phyloP scores from a whole-genome alignment of 164 flowering plant species.

The Umbellularia californica region DNA sequence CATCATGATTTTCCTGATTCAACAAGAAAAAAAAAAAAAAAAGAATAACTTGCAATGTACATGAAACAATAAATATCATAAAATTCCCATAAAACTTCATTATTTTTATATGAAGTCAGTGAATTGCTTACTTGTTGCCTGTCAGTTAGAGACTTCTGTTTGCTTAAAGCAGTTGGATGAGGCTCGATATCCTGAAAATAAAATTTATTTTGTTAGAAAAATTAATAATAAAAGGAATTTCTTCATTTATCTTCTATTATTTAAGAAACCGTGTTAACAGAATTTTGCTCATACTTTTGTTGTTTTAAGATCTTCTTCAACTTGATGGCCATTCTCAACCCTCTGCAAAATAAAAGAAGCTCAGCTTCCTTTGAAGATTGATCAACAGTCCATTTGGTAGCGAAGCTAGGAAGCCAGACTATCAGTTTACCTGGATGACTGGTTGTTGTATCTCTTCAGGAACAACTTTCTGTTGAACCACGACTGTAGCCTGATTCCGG shows the following conservation, averaged over 20 bases:
- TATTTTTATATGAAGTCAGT: neutral
- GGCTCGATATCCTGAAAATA: slow-evolving; percentile 40
- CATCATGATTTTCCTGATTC: slow-evolving; percentile 67
- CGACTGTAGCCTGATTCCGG: slow-evolving; percentile 30
- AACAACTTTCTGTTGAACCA: slow-evolving; percentile 30
- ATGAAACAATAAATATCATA: neutral
- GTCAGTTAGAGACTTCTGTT: slow-evolving; percentile 70
- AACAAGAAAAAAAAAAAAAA: neutral
- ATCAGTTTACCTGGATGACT: slow-evolving; percentile 34
- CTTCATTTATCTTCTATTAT: neutral
- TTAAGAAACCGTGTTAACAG: neutral
- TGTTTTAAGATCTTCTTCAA: slow-evolving; percentile 27
- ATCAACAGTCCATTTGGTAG: neutral
- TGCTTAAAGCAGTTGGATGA: slow-evolving; percentile 28
- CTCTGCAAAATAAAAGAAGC: slow-evolving; percentile 27
- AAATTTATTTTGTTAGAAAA: neutral
- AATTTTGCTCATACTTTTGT: slow-evolving; percentile 31
- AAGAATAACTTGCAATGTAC: neutral
- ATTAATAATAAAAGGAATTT: neutral
- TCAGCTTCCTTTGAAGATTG: slow-evolving; percentile 2
- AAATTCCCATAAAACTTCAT: neutral
- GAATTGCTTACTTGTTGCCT: slow-evolving; percentile 57
- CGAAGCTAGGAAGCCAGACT: neutral
- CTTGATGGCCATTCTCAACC: slow-evolving; percentile 44
- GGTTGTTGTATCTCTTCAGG: slow-evolving; percentile 22